phyloP scores from a whole-genome alignment of 1,284 basidiomycete species.

The Cutaneotrichosporon mucoides region DNA sequence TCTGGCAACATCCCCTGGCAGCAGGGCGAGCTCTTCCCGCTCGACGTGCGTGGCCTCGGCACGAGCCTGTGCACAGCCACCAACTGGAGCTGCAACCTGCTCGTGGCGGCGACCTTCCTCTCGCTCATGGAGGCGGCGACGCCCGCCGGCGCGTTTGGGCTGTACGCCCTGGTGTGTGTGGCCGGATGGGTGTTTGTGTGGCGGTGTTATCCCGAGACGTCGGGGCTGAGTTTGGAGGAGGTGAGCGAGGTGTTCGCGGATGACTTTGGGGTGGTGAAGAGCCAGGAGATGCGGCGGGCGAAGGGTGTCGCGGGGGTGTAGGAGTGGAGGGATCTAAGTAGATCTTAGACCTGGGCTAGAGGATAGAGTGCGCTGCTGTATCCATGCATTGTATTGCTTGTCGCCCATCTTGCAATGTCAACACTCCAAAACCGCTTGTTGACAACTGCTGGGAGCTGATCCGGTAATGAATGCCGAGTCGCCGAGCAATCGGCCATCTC shows the following conservation, averaged over 20 bases:
- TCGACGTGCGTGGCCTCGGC: slow-evolving; percentile 76
- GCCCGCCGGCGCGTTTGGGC: slow-evolving; percentile 71
- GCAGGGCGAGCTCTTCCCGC: slow-evolving; percentile 73
- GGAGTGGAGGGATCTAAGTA: too few species aligned
- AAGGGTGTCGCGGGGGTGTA: not conserved
- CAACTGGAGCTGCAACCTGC: slow-evolving; percentile 71
- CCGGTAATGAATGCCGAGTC: not conserved
- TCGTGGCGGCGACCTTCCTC: slow-evolving; percentile 73
- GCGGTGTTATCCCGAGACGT: slow-evolving; percentile 69
- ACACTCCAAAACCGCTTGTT: too few species aligned
- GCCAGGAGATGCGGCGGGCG: slow-evolving; percentile 33
- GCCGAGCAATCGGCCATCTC: not conserved
- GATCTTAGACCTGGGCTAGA: too few species aligned
- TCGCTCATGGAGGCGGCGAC: slow-evolving; percentile 71
- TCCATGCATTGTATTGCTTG: too few species aligned
- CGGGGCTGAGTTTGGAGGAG: slow-evolving; percentile 51
- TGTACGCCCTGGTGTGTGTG: slow-evolving; percentile 71
- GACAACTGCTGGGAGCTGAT: too few species aligned
- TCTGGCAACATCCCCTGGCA: slow-evolving; percentile 80
- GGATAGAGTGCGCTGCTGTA: too few species aligned
- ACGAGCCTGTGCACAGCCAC: slow-evolving; percentile 72
- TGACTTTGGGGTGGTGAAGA: slow-evolving; percentile 51
- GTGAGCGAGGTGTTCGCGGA: slow-evolving; percentile 51
- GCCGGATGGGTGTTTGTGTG: slow-evolving; percentile 67
- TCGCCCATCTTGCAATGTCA: too few species aligned